Base-by-base conservation (phyloP, 345 rosid species). In the Pseudoturritis turrita region DNA sequence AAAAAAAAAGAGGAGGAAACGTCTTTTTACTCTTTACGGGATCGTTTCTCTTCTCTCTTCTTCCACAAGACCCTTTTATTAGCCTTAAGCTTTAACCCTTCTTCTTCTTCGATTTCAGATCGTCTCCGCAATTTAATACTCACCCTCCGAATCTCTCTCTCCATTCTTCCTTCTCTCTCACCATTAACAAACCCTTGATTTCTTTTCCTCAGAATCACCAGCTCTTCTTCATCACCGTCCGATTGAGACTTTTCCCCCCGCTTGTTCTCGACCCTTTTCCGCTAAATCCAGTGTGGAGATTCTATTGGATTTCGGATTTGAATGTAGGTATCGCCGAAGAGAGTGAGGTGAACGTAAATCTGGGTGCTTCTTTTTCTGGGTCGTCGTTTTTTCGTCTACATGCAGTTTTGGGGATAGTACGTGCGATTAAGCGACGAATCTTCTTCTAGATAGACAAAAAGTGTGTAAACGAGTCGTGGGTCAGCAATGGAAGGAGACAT, bases 261-360 rank as follows among this genome's bases (percentile, higher is more conserved):
- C 40, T 68, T 69, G 0, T 31, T 11, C 46, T 50, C 39, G 4
- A 44, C 43, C 44, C 44, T 5, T 13, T 58, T 33, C 55, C 22
- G 43, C 21, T 68, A 36, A 53, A 49, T 74, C 51, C 37, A 13
- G 23, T 33, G 13, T 35, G 0, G 10, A 52, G 46, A 18, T 19
- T 69, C 13, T 10, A 14, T 56, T 73, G 25, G 39, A 64, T 59
- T 69, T 33, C 23, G 66, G 77, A 78, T 81, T 79, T 62, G 25
- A 80, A 82, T 83, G 86, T 79, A 56, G 76, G 64, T 45, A 46
- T 39, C 55, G 14, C 35, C 1, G 7, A 53, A 62, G 50, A 68
- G 18, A 40, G 44, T 52, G 45, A 12, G 39, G 56, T 69, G 81
- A 63, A 87, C 91, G 96, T 87, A 81, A 83, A 87, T 68, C 76